A percentile compares a stretch with the other conserved stretches of the same genome.
These are phyloP conservation scores for Phytophthora citrophthora DNA, from an alignment of 352 stramenopile species.

Conservation along the genomic window DNA sequence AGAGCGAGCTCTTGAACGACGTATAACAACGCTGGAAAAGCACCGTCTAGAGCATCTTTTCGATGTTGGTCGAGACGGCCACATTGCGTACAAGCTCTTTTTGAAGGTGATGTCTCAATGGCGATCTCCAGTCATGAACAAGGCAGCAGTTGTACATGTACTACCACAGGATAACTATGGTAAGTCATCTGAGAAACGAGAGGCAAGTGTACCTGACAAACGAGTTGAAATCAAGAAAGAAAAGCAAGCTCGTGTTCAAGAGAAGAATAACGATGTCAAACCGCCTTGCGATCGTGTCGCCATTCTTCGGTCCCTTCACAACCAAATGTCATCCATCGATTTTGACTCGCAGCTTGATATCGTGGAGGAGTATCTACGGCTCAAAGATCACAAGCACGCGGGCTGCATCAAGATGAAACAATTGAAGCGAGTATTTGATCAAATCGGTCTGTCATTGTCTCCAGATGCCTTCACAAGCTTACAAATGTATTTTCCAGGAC, in stretches of 20 bases:
- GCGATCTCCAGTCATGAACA: constrained; percentile 15
- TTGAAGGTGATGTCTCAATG: constrained; percentile 77
- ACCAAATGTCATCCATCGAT: constrained; percentile 73
- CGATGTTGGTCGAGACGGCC: constrained; percentile 61
- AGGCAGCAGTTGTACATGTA: not conserved
- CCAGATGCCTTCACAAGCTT: constrained; percentile 46
- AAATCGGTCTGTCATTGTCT: constrained; percentile 61
- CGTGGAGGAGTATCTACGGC: constrained; percentile 60
- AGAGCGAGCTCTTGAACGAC: constrained; percentile 34
- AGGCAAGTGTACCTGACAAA: constrained; percentile 5
- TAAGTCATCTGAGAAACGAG: not conserved
- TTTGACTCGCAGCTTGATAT: constrained; percentile 73
- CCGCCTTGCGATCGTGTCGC: constrained; percentile 28
- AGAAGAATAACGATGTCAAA: constrained; percentile 4
- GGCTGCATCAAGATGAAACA: constrained; percentile 44
- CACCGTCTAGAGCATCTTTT: constrained; percentile 71
- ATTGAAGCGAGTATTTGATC: constrained; percentile 53
- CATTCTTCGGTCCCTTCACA: constrained; percentile 59
- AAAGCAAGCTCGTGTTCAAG: constrained; percentile 1
- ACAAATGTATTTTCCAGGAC: constrained; percentile 34
- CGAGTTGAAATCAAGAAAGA: not conserved
- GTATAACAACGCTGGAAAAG: constrained; percentile 39
- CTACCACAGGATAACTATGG: not conserved
- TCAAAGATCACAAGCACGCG: constrained; percentile 35
- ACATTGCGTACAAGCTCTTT: constrained; percentile 77